Evolutionary conservation across 2,329 filamentous ascomycete species (phyloP).

Genomic region (Monosporascus sp.): DNA sequence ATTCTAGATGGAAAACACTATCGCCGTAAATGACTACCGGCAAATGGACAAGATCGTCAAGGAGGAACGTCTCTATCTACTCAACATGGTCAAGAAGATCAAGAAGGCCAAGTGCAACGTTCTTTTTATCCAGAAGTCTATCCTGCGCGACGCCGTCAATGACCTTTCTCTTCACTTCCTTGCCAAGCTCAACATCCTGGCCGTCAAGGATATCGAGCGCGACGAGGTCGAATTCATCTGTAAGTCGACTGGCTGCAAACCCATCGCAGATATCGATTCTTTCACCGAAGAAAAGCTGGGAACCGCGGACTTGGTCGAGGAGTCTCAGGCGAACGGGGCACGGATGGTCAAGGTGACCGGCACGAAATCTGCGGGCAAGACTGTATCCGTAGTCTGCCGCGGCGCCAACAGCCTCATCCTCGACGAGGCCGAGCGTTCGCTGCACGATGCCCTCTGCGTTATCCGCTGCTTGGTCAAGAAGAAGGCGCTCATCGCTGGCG

Average conservation of each 20-base stretch:
- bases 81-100: slow-evolving; percentile 99
- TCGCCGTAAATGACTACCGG: slow-evolving; percentile 97
- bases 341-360: slow-evolving; percentile 94
- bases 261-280: slow-evolving; percentile 95
- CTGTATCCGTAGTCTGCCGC: slow-evolving; percentile 88
- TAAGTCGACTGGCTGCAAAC: slow-evolving; percentile 98
- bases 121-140: slow-evolving; percentile 96
- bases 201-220: slow-evolving; percentile 95
- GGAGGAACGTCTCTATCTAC: slow-evolving; percentile 94
- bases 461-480: slow-evolving; percentile 98
- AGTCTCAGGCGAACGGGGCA: slow-evolving; percentile 79
- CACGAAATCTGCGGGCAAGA: slow-evolving; percentile 78
- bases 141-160: slow-evolving; percentile 95
- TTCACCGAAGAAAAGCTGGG: slow-evolving; percentile 99
- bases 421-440: slow-evolving; percentile 91
- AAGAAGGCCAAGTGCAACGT: slow-evolving; percentile 99
- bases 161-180: slow-evolving; percentile 96
- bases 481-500: slow-evolving; percentile 96
- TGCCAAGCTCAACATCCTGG: slow-evolving; percentile 91
- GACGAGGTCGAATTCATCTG: slow-evolving; percentile 99
- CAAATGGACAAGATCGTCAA: slow-evolving; percentile 99
- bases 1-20: slow-evolving; percentile 92
- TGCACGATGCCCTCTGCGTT: slow-evolving; percentile 96
- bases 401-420: slow-evolving; percentile 92
- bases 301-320: slow-evolving; percentile 87